Evolutionary conservation across 345 rosid genomes (phyloP).

Genomic region (Cochlearia excelsa): DNA sequence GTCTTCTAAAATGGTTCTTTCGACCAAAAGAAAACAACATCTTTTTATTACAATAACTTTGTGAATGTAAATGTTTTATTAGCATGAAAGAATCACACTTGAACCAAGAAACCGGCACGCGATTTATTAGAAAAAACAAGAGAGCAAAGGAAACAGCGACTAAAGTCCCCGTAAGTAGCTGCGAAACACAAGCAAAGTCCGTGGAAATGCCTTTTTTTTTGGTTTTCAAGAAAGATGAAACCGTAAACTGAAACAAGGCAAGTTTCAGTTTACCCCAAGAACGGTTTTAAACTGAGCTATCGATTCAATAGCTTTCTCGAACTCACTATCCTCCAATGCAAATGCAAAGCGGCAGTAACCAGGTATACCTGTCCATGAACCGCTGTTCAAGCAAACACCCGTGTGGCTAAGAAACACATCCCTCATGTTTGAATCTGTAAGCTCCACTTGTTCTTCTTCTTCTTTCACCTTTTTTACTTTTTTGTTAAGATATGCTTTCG

Average conservation of each 20-base stretch:
- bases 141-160: constrained; percentile 3
- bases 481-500: constrained; percentile 62
- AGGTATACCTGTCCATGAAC: constrained; percentile 82
- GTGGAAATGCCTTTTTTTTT: background rate
- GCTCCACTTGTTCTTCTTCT: constrained; percentile 40
- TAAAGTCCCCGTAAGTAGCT: background rate
- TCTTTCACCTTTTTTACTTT: constrained; percentile 37
- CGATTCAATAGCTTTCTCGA: constrained; percentile 68
- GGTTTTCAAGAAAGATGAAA: background rate
- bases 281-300: constrained; percentile 51
- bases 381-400: constrained; percentile 80
- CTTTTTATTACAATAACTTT: too few relatives aligned
- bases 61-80: background rate
- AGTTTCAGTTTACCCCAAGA: constrained; percentile 20
- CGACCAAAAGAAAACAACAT: too few relatives aligned
- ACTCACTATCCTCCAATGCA: constrained; percentile 67
- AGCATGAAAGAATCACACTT: background rate
- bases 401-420: constrained; percentile 63
- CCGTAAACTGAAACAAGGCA: background rate
- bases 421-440: constrained; percentile 62
- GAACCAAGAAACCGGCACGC: constrained; percentile 3
- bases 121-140: constrained; percentile 9
- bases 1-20: too few relatives aligned
- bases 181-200: background rate
- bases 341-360: constrained; percentile 87